phyloP scores from a whole-genome alignment of 2,329 filamentous ascomycete species.

The Gnomoniopsis sp. region DNA sequence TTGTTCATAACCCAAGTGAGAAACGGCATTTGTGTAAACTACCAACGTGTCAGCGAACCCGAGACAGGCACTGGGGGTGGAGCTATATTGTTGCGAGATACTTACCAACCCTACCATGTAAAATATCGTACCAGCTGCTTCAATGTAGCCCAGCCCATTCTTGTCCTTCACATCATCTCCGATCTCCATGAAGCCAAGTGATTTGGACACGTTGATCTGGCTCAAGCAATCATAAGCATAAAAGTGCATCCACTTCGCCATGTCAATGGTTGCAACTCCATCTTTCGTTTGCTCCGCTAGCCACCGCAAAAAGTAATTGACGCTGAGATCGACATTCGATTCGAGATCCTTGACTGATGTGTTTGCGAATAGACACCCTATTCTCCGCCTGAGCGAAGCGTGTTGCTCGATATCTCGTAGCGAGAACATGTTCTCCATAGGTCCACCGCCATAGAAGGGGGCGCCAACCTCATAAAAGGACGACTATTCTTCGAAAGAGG shows the following conservation, averaged over 20 bases:
- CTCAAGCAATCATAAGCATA: constrained; percentile 27
- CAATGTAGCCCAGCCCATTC: no score
- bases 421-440: no score
- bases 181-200: constrained; percentile 59
- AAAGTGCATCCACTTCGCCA: constrained; percentile 8
- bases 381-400: no score
- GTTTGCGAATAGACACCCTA: no score
- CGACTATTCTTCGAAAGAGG: no score
- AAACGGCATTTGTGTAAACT: background rate
- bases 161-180: constrained; percentile 60
- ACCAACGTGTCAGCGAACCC: no score
- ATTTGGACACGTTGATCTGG: constrained; percentile 57
- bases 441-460: no score
- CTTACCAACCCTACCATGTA: background rate
- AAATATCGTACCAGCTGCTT: background rate
- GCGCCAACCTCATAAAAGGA: no score
- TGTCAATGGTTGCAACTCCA: background rate
- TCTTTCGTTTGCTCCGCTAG: background rate
- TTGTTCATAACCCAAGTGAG: background rate
- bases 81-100: no score
- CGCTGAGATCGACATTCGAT: no score
- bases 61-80: background rate
- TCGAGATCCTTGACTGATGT: no score
- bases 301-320: background rate
- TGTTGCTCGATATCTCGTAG: no score